Percentiles rank a stretch among this genome's conserved stretches.
These are phyloP conservation scores for Apiospora rasikravindrae DNA, from an alignment of 2,329 filamentous ascomycete species.

Conservation along the genomic window DNA sequence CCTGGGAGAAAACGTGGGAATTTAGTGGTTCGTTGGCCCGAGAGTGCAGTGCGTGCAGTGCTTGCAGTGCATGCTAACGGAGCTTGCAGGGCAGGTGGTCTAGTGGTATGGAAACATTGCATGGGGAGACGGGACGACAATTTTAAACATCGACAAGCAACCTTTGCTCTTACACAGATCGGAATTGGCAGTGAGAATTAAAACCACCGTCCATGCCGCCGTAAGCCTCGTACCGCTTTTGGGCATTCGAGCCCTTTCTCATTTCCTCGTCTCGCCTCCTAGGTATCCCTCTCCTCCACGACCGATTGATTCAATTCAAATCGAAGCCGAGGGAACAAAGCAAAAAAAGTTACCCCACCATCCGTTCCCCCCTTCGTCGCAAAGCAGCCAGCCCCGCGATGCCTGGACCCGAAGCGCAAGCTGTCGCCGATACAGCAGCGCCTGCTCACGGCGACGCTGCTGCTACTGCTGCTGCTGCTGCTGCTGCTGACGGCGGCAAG, in stretches of 20 bases:
- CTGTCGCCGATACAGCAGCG: background rate
- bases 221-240: conserved; percentile 6
- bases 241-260: background rate
- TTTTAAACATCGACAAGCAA: conserved; percentile 6
- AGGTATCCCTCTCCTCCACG: background rate
- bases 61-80: background rate
- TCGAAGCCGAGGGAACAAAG: conserved; percentile 14
- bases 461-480: background rate
- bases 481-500: background rate
- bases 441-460: background rate
- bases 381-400: conserved; percentile 11
- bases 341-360: conserved; percentile 4
- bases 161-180: background rate
- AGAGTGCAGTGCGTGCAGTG: background rate
- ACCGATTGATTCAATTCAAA: conserved; percentile 4
- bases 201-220: conserved; percentile 8
- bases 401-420: background rate
- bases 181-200: background rate
- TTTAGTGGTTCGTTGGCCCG: background rate
- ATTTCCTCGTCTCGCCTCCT: background rate
- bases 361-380: conserved; percentile 6
- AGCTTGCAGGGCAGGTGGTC: background rate
- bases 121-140: background rate
- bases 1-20: background rate
- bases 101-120: background rate